Conservation (phyloP, 192 early-diverging fungal genomes). For the Chytriomyces sp. region DNA sequence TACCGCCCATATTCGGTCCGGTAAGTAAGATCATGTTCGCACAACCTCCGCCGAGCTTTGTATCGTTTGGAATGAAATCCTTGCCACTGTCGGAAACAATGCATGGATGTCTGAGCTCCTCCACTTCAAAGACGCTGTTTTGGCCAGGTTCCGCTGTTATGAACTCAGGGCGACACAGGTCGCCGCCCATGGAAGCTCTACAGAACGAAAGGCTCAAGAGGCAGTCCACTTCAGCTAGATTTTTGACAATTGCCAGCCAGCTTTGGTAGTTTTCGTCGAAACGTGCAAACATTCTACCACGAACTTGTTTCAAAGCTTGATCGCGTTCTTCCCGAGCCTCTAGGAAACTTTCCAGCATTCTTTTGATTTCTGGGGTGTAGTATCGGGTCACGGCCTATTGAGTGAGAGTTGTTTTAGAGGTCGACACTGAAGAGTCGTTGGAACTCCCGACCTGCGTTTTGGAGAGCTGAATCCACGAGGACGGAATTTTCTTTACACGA, state of each 20-base stretch:
- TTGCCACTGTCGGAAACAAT: constrained; percentile 61
- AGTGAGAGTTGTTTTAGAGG: neutral
- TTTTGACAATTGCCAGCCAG: constrained; percentile 72
- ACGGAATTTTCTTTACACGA: constrained; percentile 68
- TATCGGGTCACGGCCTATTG: constrained; percentile 75
- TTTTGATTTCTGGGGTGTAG: constrained; percentile 70
- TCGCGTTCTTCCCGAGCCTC: constrained; percentile 83
- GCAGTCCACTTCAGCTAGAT: constrained; percentile 86
- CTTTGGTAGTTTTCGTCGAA: constrained; percentile 81
- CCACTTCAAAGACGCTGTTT: constrained; percentile 72
- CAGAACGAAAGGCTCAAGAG: constrained; percentile 69
- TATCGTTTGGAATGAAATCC: constrained; percentile 97
- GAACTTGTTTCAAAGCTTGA: constrained; percentile 73
- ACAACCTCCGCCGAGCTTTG: constrained; percentile 67
- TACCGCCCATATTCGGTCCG: constrained; percentile 99
- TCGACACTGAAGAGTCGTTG: neutral
- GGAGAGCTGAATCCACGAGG: constrained; percentile 74
- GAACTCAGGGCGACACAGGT: constrained; percentile 86
- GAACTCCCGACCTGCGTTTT: constrained; percentile 67
- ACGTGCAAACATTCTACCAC: constrained; percentile 71
- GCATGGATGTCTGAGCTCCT: constrained; percentile 94
- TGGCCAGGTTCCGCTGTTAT: constrained; percentile 44
- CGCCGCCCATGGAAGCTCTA: constrained; percentile 63
- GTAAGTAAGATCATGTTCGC: constrained; percentile 87
- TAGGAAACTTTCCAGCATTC: constrained; percentile 69